phyloP scores from a whole-genome alignment of 2,329 filamentous ascomycete genomes.

The Neofusicoccum parvum region DNA sequence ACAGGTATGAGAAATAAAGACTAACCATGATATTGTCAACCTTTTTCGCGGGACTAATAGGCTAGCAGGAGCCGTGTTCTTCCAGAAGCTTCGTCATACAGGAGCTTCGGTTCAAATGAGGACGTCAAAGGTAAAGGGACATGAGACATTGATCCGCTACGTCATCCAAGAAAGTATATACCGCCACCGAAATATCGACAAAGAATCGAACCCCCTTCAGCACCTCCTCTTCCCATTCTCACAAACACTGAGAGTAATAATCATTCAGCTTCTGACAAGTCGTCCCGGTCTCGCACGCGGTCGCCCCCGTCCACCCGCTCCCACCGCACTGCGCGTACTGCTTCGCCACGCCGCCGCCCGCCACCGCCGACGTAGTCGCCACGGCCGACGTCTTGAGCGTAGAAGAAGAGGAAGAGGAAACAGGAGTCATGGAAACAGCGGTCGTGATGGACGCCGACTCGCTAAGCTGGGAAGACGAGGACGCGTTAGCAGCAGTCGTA shows the following conservation, averaged over 20 bases:
- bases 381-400: background rate
- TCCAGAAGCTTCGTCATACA: background rate
- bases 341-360: background rate
- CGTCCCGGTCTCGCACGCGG: constrained; percentile 27
- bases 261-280: constrained; percentile 25
- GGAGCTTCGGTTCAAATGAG: background rate
- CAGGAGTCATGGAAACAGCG: background rate
- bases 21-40: no score
- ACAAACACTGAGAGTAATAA: constrained; percentile 30
- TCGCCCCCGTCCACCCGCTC: constrained; percentile 26
- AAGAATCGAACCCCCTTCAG: background rate
- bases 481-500: background rate
- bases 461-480: background rate
- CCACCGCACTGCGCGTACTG: constrained; percentile 27
- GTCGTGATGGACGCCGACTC: background rate
- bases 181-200: constrained; percentile 1
- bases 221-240: background rate
- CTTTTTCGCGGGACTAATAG: no score
- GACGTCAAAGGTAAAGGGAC: background rate
- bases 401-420: background rate
- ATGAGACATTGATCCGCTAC: background rate
- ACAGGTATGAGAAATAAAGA: no score
- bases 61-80: no score
- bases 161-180: background rate
- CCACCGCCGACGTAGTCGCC: background rate